phyloP scores from a whole-genome alignment of 805 yeast genomes.

The Sugiyamaella mastotermitis region DNA sequence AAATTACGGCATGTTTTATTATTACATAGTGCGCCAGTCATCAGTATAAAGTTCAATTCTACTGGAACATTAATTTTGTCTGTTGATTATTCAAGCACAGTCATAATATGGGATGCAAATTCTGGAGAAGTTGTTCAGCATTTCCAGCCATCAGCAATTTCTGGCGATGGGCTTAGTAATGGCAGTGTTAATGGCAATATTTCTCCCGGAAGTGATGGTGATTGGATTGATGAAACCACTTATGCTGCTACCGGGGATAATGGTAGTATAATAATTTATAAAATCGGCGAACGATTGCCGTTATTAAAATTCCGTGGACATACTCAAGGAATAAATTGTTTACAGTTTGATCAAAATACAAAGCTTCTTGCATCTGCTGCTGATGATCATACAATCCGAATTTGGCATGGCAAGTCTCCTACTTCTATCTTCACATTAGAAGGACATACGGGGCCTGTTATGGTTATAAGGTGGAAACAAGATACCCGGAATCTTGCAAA shows the following conservation, averaged over 20 bases:
- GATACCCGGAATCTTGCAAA: slow-evolving; percentile 5
- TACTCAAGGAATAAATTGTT: slow-evolving; percentile 46
- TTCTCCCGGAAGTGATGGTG: slow-evolving; percentile 31
- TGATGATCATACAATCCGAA: slow-evolving; percentile 65
- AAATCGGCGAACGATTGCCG: slow-evolving; percentile 42
- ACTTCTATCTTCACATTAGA: slow-evolving; percentile 19
- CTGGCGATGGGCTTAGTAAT: neutral
- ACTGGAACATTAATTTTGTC: slow-evolving; percentile 51
- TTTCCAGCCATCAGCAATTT: neutral
- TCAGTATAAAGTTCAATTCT: slow-evolving; percentile 55
- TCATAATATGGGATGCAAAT: slow-evolving; percentile 61
- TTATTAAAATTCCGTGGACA: slow-evolving; percentile 60
- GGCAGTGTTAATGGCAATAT: neutral
- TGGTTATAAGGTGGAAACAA: slow-evolving; percentile 18
- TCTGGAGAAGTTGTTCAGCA: slow-evolving; percentile 37
- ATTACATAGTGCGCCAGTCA: slow-evolving; percentile 49
- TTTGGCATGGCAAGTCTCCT: slow-evolving; percentile 65
- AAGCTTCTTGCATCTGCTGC: slow-evolving; percentile 67
- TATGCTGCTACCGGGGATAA: slow-evolving; percentile 65
- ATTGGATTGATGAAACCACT: slow-evolving; percentile 67
- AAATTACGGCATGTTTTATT: slow-evolving; percentile 48
- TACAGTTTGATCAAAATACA: slow-evolving; percentile 46
- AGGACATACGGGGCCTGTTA: slow-evolving; percentile 25
- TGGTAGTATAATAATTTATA: slow-evolving; percentile 50
- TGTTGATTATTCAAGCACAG: slow-evolving; percentile 48